Base-by-base conservation (phyloP, 805 yeast species). In the Kodamaea leandrae region DNA sequence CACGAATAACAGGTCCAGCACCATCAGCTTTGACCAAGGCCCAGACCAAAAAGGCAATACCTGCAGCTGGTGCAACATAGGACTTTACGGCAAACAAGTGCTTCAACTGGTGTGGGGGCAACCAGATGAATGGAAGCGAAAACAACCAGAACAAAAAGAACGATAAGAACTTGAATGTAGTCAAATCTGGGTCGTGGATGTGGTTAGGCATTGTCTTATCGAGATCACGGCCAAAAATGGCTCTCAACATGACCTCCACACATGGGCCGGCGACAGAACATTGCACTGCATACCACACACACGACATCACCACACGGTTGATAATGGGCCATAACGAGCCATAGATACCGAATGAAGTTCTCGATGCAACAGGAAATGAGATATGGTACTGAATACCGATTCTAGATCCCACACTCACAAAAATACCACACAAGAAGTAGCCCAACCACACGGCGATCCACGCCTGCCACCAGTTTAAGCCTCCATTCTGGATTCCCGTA, bases 391-490 rank as follows among this genome's bases (percentile, higher is more conserved):
- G 75, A 12, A 88, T 74, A 50, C 96, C 96, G 39, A 86, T 76
- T 52, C 95, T 71, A 16, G 95, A 85, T 14, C 85, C 72, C n/a
- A 80, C 56, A 4, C 78, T 74, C 24, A 89, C 83, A 51, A 87
- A 86, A 1, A 74, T 50, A 46, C 85, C 93, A 46, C 86, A 79
- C 35, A 85, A 61, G 14, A 71, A 55, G 60, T 88, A 88, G 5
- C 96, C 96, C 13, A 88, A 47, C 93, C 95, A 86, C 18, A 88
- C 93, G 1, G 93, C 77, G 27, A 88, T 64, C 95, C 96, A 88
- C 9, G 85, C 80, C 57, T 82, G 89, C 95, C 95, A 88, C 95
- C 96, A 87, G 13, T 82, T 76, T 63, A 88, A 66, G 8, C 93
- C 93, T 16, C 80, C 78, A 40, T 72, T 69, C 43, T 84, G 82